Base-by-base conservation (phyloP, 148 eudicot species). In the Rhododendron simsii region DNA sequence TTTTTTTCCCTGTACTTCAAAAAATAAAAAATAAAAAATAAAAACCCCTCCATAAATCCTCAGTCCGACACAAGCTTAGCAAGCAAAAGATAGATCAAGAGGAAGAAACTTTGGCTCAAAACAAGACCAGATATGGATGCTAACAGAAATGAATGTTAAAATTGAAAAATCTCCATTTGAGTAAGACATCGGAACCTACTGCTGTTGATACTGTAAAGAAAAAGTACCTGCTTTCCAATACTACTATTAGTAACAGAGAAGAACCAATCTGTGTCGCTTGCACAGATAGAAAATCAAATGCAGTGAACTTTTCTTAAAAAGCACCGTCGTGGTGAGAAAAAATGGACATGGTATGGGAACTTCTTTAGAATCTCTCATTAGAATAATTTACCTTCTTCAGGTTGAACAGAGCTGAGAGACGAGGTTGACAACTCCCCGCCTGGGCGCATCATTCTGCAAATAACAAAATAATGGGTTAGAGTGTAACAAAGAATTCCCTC, bases 381-480 rank as follows among this genome's bases (percentile, higher is more conserved):
- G 4, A 13, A n/a, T 57, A 75, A 78, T 39, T 83, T 80, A 74
- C 84, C 80, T 84, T 85, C 80, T 85, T 87, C 81, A 84, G 59
- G 87, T 30, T 85, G 93, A 80, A 89, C 93, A 92, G 77, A 94
- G 93, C 87, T 91, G 92, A 45, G 95, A 92, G 82, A 95, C 94
- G 30, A 96, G 96, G 83, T 93, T 85, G 30, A 93, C 91, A 12
- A 94, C 98, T 90, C 94, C 96, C 80, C 76, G 75, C 95, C 93
- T 96, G 33, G 98, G 84, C 53, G 94, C 96, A 88, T 96, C 98
- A 85, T 96, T 93, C 98, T 96, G 95, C 88, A 87, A 50, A 35
- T 81, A 89, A 26, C 15, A 88, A 21, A 67, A 84, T 12, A 14
- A 82, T 23, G 30, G 55, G 33, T 41, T 30, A 59, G 79, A 74